A percentile compares a stretch with the other conserved stretches of the same genome.
These are phyloP conservation scores for Sugiyamaella marilandica DNA, from an alignment of 805 yeast genomes.

Conservation along the genomic window DNA sequence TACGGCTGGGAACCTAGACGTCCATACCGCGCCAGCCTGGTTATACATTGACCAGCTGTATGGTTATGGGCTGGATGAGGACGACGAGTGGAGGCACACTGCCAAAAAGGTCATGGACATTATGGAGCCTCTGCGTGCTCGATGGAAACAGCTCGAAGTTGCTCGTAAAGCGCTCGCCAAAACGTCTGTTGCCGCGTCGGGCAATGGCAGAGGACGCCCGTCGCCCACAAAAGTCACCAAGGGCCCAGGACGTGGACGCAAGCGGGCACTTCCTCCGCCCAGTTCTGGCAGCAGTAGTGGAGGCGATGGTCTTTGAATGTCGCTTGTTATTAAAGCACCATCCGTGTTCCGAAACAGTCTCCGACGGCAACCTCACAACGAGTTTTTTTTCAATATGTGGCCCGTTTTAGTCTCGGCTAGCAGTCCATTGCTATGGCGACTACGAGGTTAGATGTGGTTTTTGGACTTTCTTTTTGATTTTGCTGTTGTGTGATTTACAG, in stretches of 20 bases:
- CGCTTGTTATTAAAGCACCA: neutral
- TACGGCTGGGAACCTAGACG: constrained; percentile 7
- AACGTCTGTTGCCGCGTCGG: constrained; percentile 1
- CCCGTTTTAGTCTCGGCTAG: no score
- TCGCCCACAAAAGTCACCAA: constrained; percentile 1
- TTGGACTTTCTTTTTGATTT: no score
- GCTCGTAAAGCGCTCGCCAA: constrained; percentile 10
- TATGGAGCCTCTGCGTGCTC: constrained; percentile 10
- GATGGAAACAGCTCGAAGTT: constrained; percentile 19
- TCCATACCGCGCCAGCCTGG: constrained; percentile 8
- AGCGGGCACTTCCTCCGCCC: constrained; percentile 1
- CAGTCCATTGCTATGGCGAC: no score
- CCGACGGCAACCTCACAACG: no score
- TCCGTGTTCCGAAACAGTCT: neutral
- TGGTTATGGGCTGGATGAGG: constrained; percentile 13
- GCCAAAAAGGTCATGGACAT: constrained; percentile 16
- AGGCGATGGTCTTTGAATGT: neutral
- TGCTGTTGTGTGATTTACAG: neutral
- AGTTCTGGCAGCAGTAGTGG: constrained; percentile 9
- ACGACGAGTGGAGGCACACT: constrained; percentile 18
- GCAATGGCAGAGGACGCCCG: neutral
- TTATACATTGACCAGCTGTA: constrained; percentile 12
- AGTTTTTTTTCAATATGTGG: no score
- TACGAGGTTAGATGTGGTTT: no score
- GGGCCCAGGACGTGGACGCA: constrained; percentile 2